These are phyloP conservation scores for Raphanus hybrid DNA, from an alignment of 441 rosid genomes.

Conservation along the genomic window DNA sequence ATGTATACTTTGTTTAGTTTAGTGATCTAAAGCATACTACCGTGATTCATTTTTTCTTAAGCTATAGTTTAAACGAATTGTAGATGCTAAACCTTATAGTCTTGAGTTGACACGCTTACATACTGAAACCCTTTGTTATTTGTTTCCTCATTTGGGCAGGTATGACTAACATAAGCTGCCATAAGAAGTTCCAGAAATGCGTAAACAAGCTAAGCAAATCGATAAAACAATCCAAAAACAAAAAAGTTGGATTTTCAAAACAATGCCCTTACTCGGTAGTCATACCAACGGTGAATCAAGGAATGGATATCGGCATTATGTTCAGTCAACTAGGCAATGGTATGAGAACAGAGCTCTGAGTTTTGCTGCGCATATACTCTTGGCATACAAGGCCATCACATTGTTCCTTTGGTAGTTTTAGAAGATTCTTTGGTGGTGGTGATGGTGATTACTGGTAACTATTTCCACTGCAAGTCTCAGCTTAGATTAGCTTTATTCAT, in stretches of 20 bases:
- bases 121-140: background rate
- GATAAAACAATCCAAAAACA: constrained; percentile 40
- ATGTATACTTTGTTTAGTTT: background rate
- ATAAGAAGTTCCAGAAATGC: constrained; percentile 83
- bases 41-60: background rate
- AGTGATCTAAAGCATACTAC: background rate
- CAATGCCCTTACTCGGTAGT: constrained; percentile 71
- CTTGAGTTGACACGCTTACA: background rate
- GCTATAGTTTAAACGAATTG: background rate
- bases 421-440: constrained; percentile 24
- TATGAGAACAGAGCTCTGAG: constrained; percentile 61
- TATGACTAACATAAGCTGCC: constrained; percentile 67
- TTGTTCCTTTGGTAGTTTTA: constrained; percentile 8
- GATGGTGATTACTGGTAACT: constrained; percentile 9
- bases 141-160: constrained; percentile 48
- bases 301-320: constrained; percentile 92
- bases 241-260: constrained; percentile 74
- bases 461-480: constrained; percentile 13
- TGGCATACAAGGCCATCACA: background rate
- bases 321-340: constrained; percentile 66
- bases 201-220: constrained; percentile 74
- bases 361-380: constrained; percentile 1
- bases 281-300: constrained; percentile 88
- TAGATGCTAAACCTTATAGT: constrained; percentile 11
- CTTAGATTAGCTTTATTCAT: constrained; percentile 7